Evolutionary conservation across 805 yeast genomes (phyloP), one percentile per base, ranked within the genome.

Genomic region (Metschnikowia dekortorum): DNA sequence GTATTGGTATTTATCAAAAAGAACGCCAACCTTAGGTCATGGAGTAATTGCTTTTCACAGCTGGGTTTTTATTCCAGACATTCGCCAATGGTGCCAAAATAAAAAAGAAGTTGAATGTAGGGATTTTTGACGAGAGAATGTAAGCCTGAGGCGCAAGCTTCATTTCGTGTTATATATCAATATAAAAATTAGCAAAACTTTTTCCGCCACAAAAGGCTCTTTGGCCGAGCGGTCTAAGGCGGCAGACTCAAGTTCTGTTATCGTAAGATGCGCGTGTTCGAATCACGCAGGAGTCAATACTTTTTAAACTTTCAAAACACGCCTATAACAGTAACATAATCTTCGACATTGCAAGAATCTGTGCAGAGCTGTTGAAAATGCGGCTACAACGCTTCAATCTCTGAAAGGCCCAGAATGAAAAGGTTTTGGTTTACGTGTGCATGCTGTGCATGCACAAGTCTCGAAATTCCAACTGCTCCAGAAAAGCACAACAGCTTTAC

Each of bases 251-350:
- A 55, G 57, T 55, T 55, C 58, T 55, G 58, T 55, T 55, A 56
- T 56, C 60, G 60, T 56, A 56, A 53, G 58, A 54, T 54, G 58
- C 58, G 57, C 58, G 57, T 47, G 58, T 55, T 55, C 58, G 58
- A 55, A 55, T 55, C 58, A 47, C 57, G 58, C 57, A 44, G 58
- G 58, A 55, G 58, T 55, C 58, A 54, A 30, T 47, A 29, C 38
- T 50, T 51, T 50, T 50, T 37, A 26, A 2, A 28, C n/a, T 3
- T 3, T 38, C 18, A 4, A 13, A 3, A 8, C 10, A 26, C 16
- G 7, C 18, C 26, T 11, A n/a, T 3, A n/a, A 0, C 9, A 14
- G 2, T 1, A 18, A n/a, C 18, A n/a, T n/a, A 7, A 22, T 22
- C 22, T 3, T 22, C 22, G 22, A 22, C 5, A 4, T 22, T 22